Evolutionary conservation across 371 early-diverging fungal genomes (phyloP).

Genomic region (Mortierella sp.): DNA sequence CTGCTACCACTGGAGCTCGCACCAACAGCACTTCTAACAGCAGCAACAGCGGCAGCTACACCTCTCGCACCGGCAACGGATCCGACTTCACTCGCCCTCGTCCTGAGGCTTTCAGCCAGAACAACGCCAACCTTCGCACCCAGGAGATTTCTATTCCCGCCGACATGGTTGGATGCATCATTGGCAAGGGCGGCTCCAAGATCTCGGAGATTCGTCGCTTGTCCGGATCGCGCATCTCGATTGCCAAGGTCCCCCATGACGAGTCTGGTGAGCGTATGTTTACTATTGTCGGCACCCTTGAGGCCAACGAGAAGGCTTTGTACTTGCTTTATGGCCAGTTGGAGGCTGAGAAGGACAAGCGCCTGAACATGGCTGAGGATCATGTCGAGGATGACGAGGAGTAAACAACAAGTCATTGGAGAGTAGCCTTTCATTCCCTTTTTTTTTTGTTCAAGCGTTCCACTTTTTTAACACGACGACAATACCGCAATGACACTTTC

Average conservation of each 20-base stretch:
- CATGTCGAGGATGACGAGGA: conserved; percentile 55
- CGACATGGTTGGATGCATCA: conserved; percentile 95
- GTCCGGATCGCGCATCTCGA: conserved; percentile 90
- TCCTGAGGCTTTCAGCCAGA: conserved; percentile 34
- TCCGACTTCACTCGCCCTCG: conserved; percentile 59
- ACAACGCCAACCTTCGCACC: conserved; percentile 58
- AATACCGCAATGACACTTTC: background rate
- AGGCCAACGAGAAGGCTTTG: conserved; percentile 91
- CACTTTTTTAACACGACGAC: background rate
- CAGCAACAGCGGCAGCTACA: conserved; percentile 59
- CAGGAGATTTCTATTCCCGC: conserved; percentile 92
- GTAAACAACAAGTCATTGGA: conserved; percentile 18
- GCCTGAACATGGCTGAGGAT: conserved; percentile 64
- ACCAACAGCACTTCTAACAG: conserved; percentile 22
- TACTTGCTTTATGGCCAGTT: conserved; percentile 89
- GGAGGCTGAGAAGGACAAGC: conserved; percentile 88
- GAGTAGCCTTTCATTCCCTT: background rate
- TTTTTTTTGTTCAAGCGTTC: background rate
- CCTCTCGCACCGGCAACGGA: conserved; percentile 71
- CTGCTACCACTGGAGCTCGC: conserved; percentile 39
- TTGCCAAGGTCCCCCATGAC: conserved; percentile 85
- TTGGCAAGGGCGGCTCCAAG: conserved; percentile 91
- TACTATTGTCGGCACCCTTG: conserved; percentile 89
- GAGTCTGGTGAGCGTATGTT: conserved; percentile 88
- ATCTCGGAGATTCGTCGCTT: conserved; percentile 92